Evolutionary conservation across 179 eudicot species (phyloP).

Genomic region (Carnegiea gigantea): DNA sequence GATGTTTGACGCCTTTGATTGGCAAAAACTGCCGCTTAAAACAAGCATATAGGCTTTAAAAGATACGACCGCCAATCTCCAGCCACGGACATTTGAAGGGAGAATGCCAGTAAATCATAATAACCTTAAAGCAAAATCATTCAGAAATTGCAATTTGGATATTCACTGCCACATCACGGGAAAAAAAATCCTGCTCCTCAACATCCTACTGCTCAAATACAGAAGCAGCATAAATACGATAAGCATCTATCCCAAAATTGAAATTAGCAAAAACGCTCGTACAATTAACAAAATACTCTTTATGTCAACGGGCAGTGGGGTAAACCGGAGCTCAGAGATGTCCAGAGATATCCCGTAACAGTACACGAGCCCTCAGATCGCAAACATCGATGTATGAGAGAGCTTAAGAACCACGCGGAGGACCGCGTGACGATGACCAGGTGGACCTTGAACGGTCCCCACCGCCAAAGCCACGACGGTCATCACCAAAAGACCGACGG

Average conservation of each 20-base stretch:
- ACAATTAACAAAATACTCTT: not conserved
- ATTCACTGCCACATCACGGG: not conserved
- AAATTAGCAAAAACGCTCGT: not conserved
- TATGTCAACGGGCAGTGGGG: not conserved
- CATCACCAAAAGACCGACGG: constrained; percentile 7
- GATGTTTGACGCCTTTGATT: no score
- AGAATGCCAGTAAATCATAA: no score
- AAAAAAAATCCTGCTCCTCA: not conserved
- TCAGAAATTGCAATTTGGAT: not conserved
- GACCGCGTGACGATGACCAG: constrained; percentile 30
- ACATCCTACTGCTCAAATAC: not conserved
- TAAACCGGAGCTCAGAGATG: not conserved
- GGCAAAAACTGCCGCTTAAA: no score
- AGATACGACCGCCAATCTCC: no score
- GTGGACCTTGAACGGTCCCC: constrained; percentile 23
- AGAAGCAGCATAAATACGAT: no score
- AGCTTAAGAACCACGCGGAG: not conserved
- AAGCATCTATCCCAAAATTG: not conserved
- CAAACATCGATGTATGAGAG: no score
- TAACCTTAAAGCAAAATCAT: not conserved
- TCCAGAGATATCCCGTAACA: no score
- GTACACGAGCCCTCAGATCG: no score
- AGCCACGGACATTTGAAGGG: no score
- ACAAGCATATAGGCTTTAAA: no score
- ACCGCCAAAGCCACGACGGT: no score